Conservation (phyloP, 2,329 filamentous ascomycete species). For the Dothistroma septosporum region DNA sequence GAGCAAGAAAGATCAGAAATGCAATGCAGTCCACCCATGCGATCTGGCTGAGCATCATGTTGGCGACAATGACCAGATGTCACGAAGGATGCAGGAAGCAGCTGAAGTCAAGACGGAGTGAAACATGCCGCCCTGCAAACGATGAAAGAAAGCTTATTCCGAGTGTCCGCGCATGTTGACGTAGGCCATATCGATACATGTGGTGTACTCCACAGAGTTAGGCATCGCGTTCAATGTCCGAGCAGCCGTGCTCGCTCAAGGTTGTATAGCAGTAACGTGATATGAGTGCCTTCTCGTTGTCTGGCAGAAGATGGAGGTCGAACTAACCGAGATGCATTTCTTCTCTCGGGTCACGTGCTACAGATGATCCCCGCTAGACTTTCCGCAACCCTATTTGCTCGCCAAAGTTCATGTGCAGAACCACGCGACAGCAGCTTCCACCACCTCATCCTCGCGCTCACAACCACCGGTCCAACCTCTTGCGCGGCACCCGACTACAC, state of each 20-base stretch:
- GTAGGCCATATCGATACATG: neutral
- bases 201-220: too few species aligned
- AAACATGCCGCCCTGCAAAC: neutral
- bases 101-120: slow-evolving; percentile 5
- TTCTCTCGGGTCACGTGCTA: neutral
- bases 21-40: slow-evolving; percentile 71
- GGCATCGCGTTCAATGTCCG: neutral
- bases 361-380: neutral
- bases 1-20: slow-evolving; percentile 66
- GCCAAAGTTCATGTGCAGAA: neutral
- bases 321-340: neutral
- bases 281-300: neutral
- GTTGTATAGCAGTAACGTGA: neutral
- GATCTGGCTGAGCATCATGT: slow-evolving; percentile 70
- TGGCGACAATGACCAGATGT: slow-evolving; percentile 6
- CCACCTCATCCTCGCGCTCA: neutral
- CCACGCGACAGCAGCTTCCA: neutral
- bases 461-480: neutral
- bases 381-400: neutral
- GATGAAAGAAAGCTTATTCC: slow-evolving; percentile 7
- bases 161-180: slow-evolving; percentile 8
- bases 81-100: neutral
- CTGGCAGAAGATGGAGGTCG: neutral
- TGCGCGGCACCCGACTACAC: neutral
- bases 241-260: neutral